Percentiles rank a stretch among this genome's conserved stretches.
These are phyloP conservation scores for Solanum pimpinellifolium DNA, from an alignment of 257 asterid genomes.

Conservation along the genomic window DNA sequence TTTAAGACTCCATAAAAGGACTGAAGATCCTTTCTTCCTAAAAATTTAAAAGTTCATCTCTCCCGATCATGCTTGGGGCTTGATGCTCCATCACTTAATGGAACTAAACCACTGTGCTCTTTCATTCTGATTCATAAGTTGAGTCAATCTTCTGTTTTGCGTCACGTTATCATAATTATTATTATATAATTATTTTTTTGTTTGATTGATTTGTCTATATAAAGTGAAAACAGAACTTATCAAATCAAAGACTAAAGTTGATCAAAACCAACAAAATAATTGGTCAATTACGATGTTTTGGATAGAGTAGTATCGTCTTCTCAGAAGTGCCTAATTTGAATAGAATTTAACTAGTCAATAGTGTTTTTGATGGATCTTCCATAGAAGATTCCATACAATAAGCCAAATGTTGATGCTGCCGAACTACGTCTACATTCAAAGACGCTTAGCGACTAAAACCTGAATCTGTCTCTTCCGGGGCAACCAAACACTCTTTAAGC, in stretches of 20 bases:
- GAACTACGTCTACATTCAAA: no score
- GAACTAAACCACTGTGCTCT: not conserved
- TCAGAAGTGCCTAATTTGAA: no score
- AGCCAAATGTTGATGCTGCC: not conserved
- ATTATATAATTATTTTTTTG: not conserved
- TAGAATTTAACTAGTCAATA: not conserved
- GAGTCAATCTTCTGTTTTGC: not conserved
- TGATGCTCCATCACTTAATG: not conserved
- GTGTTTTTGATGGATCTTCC: not conserved
- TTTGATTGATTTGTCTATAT: no score
- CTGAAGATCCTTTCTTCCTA: not conserved
- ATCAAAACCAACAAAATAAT: not conserved
- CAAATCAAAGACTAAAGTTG: not conserved
- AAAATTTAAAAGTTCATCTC: not conserved
- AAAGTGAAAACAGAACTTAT: no score
- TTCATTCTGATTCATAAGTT: not conserved
- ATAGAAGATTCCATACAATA: not conserved
- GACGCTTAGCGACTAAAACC: no score
- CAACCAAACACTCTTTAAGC: not conserved
- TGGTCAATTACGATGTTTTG: not conserved
- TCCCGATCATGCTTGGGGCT: not conserved
- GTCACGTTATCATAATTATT: not conserved
- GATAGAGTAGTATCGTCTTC: no score
- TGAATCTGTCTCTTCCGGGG: not conserved
- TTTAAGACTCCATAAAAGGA: not conserved